Percentiles rank a stretch among this genome's conserved stretches.
Conservation (phyloP, 768 basidiomycete species). For the Tubosaeta sp. region DNA sequence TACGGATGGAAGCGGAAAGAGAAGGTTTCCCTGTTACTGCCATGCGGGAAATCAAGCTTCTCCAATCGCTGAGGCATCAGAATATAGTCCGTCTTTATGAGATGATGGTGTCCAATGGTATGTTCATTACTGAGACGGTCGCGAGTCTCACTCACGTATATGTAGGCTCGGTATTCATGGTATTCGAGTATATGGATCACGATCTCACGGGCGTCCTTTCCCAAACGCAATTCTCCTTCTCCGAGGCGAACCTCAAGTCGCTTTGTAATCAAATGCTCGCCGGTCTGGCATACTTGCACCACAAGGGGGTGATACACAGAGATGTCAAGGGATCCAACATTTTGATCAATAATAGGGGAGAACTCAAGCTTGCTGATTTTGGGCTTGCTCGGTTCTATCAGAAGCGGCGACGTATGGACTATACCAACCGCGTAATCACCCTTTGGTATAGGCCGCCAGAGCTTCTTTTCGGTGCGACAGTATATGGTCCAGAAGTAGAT, state of each 20-base stretch:
- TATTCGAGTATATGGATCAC: constrained; percentile 99
- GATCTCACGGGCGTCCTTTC: constrained; percentile 93
- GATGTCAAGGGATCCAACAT: constrained; percentile 99
- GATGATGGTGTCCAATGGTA: constrained; percentile 99
- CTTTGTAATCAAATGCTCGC: constrained; percentile 94
- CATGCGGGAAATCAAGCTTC: constrained; percentile 96
- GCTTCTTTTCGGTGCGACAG: constrained; percentile 88
- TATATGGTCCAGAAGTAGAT: constrained; percentile 96
- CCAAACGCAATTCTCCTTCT: constrained; percentile 83
- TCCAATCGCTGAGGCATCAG: constrained; percentile 84
- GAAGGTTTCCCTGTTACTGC: constrained; percentile 99
- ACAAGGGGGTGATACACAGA: constrained; percentile 93
- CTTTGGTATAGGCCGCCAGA: constrained; percentile 98
- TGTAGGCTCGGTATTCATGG: constrained; percentile 95
- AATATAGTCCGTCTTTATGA: constrained; percentile 90
- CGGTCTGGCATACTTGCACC: constrained; percentile 92
- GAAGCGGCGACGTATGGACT: constrained; percentile 84
- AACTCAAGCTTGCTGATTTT: constrained; percentile 96
- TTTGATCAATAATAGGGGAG: constrained; percentile 83
- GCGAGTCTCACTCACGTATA: constrained; percentile 6
- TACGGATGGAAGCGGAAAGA: constrained; percentile 94
- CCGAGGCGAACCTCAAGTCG: constrained; percentile 88
- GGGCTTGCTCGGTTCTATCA: constrained; percentile 96
- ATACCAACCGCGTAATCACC: constrained; percentile 99
- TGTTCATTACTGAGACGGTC: constrained; percentile 16